Conservation (phyloP, 1,284 basidiomycete genomes). For the Tremellales sp. region DNA sequence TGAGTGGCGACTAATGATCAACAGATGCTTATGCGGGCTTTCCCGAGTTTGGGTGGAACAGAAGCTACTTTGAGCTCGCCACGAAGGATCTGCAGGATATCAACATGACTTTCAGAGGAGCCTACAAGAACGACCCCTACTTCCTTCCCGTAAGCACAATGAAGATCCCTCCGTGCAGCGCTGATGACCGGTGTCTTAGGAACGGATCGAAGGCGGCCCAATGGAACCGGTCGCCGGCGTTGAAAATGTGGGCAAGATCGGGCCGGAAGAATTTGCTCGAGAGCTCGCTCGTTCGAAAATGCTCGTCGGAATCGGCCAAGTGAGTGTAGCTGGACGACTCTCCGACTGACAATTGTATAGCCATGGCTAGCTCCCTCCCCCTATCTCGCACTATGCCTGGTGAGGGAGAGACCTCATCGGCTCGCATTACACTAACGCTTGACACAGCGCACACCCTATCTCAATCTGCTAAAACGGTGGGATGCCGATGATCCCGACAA, state of each 20-base stretch:
- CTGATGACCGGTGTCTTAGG: no score
- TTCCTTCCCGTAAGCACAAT: background rate
- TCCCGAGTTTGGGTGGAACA: conserved; percentile 6
- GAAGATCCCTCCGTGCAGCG: no score
- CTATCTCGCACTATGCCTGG: conserved; percentile 6
- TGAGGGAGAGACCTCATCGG: conserved; percentile 10
- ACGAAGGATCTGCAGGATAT: no score
- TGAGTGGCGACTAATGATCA: no score
- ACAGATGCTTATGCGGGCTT: conserved; percentile 1
- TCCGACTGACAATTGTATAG: no score
- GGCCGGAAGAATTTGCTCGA: conserved; percentile 9
- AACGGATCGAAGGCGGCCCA: background rate
- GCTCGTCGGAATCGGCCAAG: conserved; percentile 21
- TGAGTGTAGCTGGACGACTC: no score
- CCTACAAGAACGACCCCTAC: background rate
- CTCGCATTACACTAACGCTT: conserved; percentile 9
- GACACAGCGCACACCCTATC: conserved; percentile 12
- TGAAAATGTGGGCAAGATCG: conserved; percentile 12
- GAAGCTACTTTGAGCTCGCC: conserved; percentile 5
- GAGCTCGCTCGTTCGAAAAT: conserved; percentile 15
- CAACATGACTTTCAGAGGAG: background rate
- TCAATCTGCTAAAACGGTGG: conserved; percentile 14
- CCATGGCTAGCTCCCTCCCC: conserved; percentile 8
- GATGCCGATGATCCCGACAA: conserved; percentile 11
- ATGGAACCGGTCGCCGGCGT: conserved; percentile 8